phyloP scores from a whole-genome alignment of 768 basidiomycete species.

The Pleurotus platypus region DNA sequence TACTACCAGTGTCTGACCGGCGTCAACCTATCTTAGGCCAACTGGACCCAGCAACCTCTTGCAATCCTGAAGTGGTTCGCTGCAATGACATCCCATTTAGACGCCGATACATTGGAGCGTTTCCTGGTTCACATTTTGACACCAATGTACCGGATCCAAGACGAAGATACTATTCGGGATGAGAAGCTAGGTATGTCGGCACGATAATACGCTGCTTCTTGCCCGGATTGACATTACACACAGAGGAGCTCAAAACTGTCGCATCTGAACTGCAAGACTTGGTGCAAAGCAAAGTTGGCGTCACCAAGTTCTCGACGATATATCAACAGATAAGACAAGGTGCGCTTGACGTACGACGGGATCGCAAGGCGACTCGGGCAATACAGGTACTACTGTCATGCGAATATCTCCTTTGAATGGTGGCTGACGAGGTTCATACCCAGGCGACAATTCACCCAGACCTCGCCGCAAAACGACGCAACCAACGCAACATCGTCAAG shows the following conservation, averaged over 20 bases:
- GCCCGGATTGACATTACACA: neutral
- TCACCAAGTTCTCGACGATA: slow-evolving; percentile 70
- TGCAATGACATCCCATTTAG: slow-evolving; percentile 79
- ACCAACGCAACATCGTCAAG: slow-evolving; percentile 69
- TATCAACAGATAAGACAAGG: slow-evolving; percentile 83
- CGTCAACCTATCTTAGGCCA: slow-evolving; percentile 40
- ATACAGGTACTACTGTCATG: slow-evolving; percentile 35
- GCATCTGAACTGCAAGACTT: slow-evolving; percentile 85
- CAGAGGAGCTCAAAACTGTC: slow-evolving; percentile 81
- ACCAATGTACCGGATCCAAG: slow-evolving; percentile 82
- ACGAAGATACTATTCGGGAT: slow-evolving; percentile 84
- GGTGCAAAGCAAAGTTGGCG: slow-evolving; percentile 82
- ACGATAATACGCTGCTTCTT: no score
- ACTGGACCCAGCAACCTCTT: slow-evolving; percentile 81
- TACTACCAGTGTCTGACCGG: neutral
- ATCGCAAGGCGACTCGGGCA: slow-evolving; percentile 61
- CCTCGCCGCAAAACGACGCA: slow-evolving; percentile 70
- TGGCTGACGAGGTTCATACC: neutral
- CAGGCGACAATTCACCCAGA: slow-evolving; percentile 61
- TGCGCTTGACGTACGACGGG: slow-evolving; percentile 61
- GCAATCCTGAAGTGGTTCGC: slow-evolving; percentile 91
- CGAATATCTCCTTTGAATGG: neutral
- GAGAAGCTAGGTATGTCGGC: slow-evolving; percentile 63
- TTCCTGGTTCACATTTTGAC: slow-evolving; percentile 84
- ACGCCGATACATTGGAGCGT: slow-evolving; percentile 47